phyloP scores from a whole-genome alignment of 371 early-diverging fungal genomes.

The Apophysomyces sp. region DNA sequence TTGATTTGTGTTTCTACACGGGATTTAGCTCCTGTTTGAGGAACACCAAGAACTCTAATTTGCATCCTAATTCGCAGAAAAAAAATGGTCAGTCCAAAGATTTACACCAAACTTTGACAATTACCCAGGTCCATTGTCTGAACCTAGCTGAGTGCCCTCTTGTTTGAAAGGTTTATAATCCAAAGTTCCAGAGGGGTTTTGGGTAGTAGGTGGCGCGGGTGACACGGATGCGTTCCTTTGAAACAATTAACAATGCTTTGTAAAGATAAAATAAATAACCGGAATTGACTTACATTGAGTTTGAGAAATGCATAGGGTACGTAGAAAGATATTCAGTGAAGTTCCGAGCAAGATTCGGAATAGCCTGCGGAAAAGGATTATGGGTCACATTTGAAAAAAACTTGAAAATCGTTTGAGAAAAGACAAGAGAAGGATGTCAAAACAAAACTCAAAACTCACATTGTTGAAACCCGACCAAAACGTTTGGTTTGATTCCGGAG shows the following conservation, averaged over 20 bases:
- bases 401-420: conserved; percentile 10
- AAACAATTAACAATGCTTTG: not conserved
- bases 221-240: conserved; percentile 5
- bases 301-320: conserved; percentile 35
- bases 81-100: not conserved
- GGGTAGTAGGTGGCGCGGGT: not conserved
- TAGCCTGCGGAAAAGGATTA: conserved; percentile 47
- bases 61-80: conserved; percentile 25
- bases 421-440: not conserved
- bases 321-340: conserved; percentile 48
- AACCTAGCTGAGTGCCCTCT: not conserved
- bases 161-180: conserved; percentile 17
- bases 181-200: conserved; percentile 5
- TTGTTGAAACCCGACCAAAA: conserved; percentile 49
- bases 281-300: conserved; percentile 26
- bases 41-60: conserved; percentile 74
- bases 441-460: conserved; percentile 12
- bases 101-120: not conserved
- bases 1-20: conserved; percentile 95
- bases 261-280: not conserved
- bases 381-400: conserved; percentile 50
- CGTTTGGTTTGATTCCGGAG: conserved; percentile 20
- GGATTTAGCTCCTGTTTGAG: conserved; percentile 82
- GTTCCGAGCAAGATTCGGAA: conserved; percentile 49
- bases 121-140: conserved; percentile 13